Evolutionary conservation across 164 flowering plant species (phyloP).

Genomic region (Echeveria elegans): DNA sequence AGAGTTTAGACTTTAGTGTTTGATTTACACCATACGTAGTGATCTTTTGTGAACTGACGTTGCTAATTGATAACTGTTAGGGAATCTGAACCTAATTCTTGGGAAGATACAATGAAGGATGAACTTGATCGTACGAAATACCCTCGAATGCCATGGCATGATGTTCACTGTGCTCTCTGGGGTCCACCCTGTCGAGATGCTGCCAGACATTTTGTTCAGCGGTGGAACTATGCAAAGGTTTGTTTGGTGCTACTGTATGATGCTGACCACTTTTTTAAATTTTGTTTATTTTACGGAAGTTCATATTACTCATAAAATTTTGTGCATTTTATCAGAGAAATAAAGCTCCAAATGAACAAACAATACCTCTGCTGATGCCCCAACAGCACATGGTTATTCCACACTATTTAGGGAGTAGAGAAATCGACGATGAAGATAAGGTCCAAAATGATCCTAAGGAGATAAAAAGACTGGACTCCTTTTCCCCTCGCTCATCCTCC

Average conservation of each 20-base stretch:
- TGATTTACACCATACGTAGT: no score
- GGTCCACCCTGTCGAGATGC: slow-evolving; percentile 98
- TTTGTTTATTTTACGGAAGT: not conserved
- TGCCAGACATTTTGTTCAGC: slow-evolving; percentile 97
- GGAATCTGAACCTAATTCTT: slow-evolving; percentile 98
- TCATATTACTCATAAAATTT: not conserved
- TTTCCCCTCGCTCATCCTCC: slow-evolving; percentile 57
- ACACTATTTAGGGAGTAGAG: slow-evolving; percentile 72
- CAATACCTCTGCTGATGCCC: slow-evolving; percentile 95
- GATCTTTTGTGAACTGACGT: not conserved
- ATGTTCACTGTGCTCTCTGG: slow-evolving; percentile 98
- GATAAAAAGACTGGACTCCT: slow-evolving; percentile 50
- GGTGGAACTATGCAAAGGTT: slow-evolving; percentile 99
- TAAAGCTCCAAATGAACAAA: slow-evolving; percentile 89
- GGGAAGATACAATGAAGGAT: slow-evolving; percentile 97
- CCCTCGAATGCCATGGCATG: slow-evolving; percentile 99
- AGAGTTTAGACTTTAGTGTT: no score
- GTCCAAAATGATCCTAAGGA: slow-evolving; percentile 23
- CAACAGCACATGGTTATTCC: slow-evolving; percentile 99
- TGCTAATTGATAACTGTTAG: slow-evolving; percentile 22
- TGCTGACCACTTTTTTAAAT: not conserved
- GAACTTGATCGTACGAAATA: slow-evolving; percentile 77
- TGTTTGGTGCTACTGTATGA: not conserved
- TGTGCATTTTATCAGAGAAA: slow-evolving; percentile 55
- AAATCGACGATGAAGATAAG: slow-evolving; percentile 30